These are phyloP conservation scores for Fusarium cyanostomum DNA, from an alignment of 2,329 filamentous ascomycete genomes.

Conservation along the genomic window DNA sequence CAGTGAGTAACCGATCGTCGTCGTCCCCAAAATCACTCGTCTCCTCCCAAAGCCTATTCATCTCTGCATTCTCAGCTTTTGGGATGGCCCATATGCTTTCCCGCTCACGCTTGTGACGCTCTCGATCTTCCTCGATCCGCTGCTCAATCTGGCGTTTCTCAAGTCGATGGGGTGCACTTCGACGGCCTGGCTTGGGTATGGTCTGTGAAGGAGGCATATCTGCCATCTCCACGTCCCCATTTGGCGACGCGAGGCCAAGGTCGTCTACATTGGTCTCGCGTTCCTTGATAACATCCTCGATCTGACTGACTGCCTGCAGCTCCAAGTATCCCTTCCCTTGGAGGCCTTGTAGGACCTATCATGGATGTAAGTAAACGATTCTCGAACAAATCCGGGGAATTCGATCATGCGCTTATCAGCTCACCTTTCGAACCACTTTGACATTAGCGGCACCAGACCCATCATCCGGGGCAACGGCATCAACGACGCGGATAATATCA, in stretches of 20 bases:
- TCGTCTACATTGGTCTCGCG: conserved; percentile 73
- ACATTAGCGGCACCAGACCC: conserved; percentile 92
- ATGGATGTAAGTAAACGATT: conserved; percentile 21
- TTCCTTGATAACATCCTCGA: conserved; percentile 84
- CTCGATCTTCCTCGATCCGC: conserved; percentile 94
- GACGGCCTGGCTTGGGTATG: conserved; percentile 49
- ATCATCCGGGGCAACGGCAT: conserved; percentile 88
- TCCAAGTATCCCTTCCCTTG: conserved; percentile 77
- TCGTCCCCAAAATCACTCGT: conserved; percentile 88
- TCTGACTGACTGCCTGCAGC: conserved; percentile 77
- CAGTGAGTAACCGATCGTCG: conserved; percentile 78
- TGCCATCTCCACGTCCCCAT: conserved; percentile 52
- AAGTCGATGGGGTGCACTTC: conserved; percentile 55
- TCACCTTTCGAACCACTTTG: conserved; percentile 85
- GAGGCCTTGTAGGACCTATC: conserved; percentile 73
- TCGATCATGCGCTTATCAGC: conserved; percentile 32
- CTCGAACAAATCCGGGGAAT: neutral
- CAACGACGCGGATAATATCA: conserved; percentile 90
- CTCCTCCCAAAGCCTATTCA: conserved; percentile 86
- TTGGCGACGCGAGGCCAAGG: conserved; percentile 61
- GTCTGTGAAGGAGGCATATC: conserved; percentile 55
- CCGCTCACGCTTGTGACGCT: conserved; percentile 89
- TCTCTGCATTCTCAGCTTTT: conserved; percentile 70
- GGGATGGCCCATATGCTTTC: conserved; percentile 94
- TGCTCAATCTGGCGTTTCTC: conserved; percentile 94